Base-by-base conservation (phyloP, 495 filamentous ascomycete genomes). In the Talaromyces ruber region DNA sequence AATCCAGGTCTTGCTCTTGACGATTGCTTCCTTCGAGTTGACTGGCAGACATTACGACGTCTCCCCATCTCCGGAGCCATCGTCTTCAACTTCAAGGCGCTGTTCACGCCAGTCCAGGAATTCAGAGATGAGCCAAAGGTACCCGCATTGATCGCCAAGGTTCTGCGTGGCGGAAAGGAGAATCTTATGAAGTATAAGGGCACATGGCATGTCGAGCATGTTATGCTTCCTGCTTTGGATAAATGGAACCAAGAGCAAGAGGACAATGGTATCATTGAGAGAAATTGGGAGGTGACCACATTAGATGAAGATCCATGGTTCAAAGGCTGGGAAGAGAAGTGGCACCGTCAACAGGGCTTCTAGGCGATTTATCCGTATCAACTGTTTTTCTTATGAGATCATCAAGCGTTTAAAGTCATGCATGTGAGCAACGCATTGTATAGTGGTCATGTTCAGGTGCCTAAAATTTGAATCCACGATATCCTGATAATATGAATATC, bases 71-170 rank as follows among this genome's bases (percentile, higher is more conserved):
- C 86, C 0, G 90, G 82, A 0, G 86, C 81, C 0, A 74, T 97
- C 8, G 82, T 91, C 2, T 96, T 97, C 74, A 97, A 96, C 69
- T 97, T 93, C 83, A 96, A 94, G 69, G 92, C 87, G 0, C 70
- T 96, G 0, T 96, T 97, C 74, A 94, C 91, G 2, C 88, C 88
- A 0, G 71, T 96, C 0, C 68, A 76, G 18, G 86, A 90, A 65
- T 86, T 97, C 63, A 76, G 86, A 0, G 81, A 90, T 53, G 92
- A 97, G 67, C 82, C 88, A 21, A 87, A 85, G 45, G 74, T 96
- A 2, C 92, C 92, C 0, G 80, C 79, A 16, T 70, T 96, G 25
- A 34, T 92, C 24, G 68, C 81, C 0, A 90, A 87, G 75, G 71
- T 95, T 8, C 63, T 95, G 61, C 83, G 73, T 58, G 85, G 90